Conservation (phyloP, 2,329 filamentous ascomycete species). For the Colletotrichum tabaci region DNA sequence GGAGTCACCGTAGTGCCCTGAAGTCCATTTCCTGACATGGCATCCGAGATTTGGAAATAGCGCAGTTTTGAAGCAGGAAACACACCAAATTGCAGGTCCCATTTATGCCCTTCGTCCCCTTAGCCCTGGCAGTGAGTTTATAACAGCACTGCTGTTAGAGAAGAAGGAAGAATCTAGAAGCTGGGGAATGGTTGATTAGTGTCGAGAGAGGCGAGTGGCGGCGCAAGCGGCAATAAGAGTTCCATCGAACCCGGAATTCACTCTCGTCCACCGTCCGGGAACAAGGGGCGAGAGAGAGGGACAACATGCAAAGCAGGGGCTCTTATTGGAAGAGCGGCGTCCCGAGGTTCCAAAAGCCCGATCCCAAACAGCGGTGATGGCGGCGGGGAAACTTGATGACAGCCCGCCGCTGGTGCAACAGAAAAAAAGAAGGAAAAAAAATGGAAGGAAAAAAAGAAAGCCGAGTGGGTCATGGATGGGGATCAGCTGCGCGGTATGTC, state of each 20-base stretch:
- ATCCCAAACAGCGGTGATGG: slow-evolving; percentile 41
- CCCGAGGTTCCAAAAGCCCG: slow-evolving; percentile 24
- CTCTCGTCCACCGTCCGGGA: neutral
- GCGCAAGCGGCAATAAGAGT: neutral
- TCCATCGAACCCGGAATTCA: neutral
- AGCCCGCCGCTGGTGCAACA: slow-evolving; percentile 26
- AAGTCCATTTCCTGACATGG: slow-evolving; percentile 12
- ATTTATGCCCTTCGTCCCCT: neutral
- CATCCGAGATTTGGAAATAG: slow-evolving; percentile 16
- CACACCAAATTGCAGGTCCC: slow-evolving; percentile 15
- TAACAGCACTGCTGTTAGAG: slow-evolving; percentile 12
- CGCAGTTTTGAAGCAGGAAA: slow-evolving; percentile 20
- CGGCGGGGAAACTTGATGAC: slow-evolving; percentile 30
- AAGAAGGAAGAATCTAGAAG: slow-evolving; percentile 20
- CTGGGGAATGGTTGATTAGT: neutral
- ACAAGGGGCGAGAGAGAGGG: slow-evolving; percentile 1
- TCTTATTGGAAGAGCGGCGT: slow-evolving; percentile 23
- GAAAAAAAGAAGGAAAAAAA: slow-evolving; percentile 8
- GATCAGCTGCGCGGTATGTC: slow-evolving; percentile 33
- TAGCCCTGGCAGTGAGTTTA: neutral
- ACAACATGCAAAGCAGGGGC: neutral
- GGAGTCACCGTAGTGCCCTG: slow-evolving; percentile 7
- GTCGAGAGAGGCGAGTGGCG: slow-evolving; percentile 10
- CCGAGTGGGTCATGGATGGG: slow-evolving; percentile 23
- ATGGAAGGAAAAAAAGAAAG: slow-evolving; percentile 18